Conservation (phyloP, 768 basidiomycete species). For the Auriscalpium vulgare region DNA sequence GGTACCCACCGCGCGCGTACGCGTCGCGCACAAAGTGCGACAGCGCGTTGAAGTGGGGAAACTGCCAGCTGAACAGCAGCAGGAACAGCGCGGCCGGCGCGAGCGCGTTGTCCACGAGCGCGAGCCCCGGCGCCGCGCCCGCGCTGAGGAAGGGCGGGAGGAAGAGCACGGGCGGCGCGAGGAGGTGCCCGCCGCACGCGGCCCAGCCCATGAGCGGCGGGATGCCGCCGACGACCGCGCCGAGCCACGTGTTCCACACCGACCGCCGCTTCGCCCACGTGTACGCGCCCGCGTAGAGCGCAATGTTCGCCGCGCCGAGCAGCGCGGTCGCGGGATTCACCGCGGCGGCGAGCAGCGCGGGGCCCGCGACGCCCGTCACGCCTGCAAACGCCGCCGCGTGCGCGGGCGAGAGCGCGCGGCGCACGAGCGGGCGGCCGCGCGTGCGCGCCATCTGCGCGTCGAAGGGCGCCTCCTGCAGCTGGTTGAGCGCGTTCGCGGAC, state of each 20-base stretch:
- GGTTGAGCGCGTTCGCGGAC: constrained; percentile 91
- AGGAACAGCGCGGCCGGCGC: constrained; percentile 74
- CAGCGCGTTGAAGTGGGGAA: constrained; percentile 96
- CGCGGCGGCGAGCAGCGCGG: constrained; percentile 68
- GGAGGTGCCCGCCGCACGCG: constrained; percentile 75
- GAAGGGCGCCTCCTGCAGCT: constrained; percentile 89
- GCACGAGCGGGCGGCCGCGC: constrained; percentile 77
- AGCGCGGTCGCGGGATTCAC: constrained; percentile 82
- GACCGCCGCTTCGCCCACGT: constrained; percentile 86
- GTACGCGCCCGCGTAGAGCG: constrained; percentile 85
- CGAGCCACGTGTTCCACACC: constrained; percentile 88
- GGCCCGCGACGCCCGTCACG: constrained; percentile 71
- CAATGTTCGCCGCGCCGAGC: constrained; percentile 78
- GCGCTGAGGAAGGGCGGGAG: constrained; percentile 50
- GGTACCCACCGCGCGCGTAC: constrained; percentile 90
- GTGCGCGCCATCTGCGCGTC: constrained; percentile 97
- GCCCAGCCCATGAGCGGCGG: constrained; percentile 99
- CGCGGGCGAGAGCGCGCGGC: constrained; percentile 72
- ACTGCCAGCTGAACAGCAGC: constrained; percentile 94
- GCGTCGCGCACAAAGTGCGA: constrained; percentile 78
- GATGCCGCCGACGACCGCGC: constrained; percentile 83
- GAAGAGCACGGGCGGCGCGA: constrained; percentile 57
- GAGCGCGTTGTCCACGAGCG: constrained; percentile 72
- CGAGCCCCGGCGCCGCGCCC: constrained; percentile 28
- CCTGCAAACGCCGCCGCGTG: constrained; percentile 80